phyloP scores from a whole-genome alignment of 345 rosid species.

The Melaleuca alternifolia region DNA sequence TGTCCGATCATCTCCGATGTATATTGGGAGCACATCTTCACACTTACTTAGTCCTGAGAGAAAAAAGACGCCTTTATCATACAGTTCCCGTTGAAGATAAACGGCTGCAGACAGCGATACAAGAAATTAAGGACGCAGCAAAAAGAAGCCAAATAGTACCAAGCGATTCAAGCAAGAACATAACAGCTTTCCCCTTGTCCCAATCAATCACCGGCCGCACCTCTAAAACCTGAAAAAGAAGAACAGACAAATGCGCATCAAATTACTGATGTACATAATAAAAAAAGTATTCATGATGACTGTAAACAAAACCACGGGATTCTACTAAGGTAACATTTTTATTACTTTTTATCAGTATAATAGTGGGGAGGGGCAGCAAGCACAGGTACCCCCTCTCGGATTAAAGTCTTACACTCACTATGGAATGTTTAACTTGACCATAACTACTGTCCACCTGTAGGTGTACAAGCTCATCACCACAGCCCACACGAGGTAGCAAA shows the following conservation, averaged over 20 bases:
- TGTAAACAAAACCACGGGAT: neutral
- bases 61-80: neutral
- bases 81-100: neutral
- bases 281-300: neutral
- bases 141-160: constrained; percentile 25
- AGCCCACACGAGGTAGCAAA: neutral
- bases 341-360: neutral
- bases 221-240: constrained; percentile 63
- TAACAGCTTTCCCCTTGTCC: constrained; percentile 96
- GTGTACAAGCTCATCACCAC: neutral
- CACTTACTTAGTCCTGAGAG: constrained; percentile 49
- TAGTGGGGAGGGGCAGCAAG: neutral
- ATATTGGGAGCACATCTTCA: constrained; percentile 86
- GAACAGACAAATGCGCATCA: neutral
- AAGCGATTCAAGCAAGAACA: constrained; percentile 84
- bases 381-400: neutral
- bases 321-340: neutral
- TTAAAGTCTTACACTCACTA: neutral
- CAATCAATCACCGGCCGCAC: constrained; percentile 83
- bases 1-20: constrained; percentile 91
- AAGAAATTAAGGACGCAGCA: neutral
- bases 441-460: neutral
- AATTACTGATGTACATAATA: neutral
- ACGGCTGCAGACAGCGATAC: neutral
- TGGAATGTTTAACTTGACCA: neutral